Evolutionary conservation across 164 flowering plant species (phyloP).

Genomic region (Paratinospora sagittata): DNA sequence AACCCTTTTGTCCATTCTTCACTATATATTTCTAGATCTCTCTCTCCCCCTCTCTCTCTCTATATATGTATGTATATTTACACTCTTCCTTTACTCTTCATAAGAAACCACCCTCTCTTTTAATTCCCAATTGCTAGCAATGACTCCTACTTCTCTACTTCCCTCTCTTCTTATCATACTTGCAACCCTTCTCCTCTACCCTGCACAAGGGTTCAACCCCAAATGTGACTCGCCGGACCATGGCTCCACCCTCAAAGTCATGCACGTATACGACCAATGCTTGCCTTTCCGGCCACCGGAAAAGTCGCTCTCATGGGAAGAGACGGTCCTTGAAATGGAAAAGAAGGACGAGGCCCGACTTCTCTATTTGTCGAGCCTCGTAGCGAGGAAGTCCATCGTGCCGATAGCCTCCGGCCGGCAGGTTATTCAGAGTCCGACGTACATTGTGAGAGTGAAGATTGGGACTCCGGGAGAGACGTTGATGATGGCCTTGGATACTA

Average conservation of each 20-base stretch:
- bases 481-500: conserved; percentile 78
- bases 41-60: too few species aligned
- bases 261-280: conserved; percentile 54
- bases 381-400: conserved; percentile 39
- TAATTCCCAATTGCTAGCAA: neutral
- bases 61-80: too few species aligned
- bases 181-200: neutral
- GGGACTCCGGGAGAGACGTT: conserved; percentile 79
- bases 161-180: neutral
- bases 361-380: conserved; percentile 38
- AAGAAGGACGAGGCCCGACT: conserved; percentile 36
- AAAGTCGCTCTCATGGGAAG: conserved; percentile 34
- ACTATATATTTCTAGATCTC: too few species aligned
- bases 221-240: neutral
- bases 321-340: conserved; percentile 34
- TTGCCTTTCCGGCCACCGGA: conserved; percentile 31
- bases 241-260: conserved; percentile 45
- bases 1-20: neutral
- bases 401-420: conserved; percentile 76
- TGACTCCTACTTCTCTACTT: neutral
- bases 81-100: too few species aligned
- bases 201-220: neutral
- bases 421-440: conserved; percentile 62
- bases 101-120: neutral
- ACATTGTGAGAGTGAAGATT: conserved; percentile 54